Evolutionary conservation across 768 basidiomycete species (phyloP).

Genomic region (Mycena galericulata): DNA sequence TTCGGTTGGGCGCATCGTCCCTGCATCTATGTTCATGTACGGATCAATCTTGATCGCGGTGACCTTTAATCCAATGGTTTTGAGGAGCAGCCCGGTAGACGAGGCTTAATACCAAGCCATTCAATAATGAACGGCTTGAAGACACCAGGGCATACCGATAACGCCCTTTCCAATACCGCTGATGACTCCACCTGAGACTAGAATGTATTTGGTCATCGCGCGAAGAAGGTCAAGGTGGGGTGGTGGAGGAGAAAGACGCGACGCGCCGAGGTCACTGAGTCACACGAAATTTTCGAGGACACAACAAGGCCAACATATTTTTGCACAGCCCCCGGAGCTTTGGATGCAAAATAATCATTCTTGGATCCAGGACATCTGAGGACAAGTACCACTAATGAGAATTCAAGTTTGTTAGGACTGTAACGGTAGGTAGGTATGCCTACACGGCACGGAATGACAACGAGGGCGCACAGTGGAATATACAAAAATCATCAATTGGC

Average conservation of each 20-base stretch:
- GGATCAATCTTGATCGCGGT: constrained; percentile 99
- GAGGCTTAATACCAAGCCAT: constrained; percentile 77
- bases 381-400: too few species aligned
- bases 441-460: too few species aligned
- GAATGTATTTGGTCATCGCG: constrained; percentile 93
- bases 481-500: too few species aligned
- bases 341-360: too few species aligned
- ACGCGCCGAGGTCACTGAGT: constrained; percentile 26
- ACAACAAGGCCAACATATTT: constrained; percentile 6
- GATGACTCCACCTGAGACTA: constrained; percentile 97
- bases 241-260: constrained; percentile 19
- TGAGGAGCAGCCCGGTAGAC: constrained; percentile 94
- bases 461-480: too few species aligned
- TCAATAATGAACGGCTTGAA: constrained; percentile 34
- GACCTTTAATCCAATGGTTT: constrained; percentile 95
- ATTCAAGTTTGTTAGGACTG: not conserved
- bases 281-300: constrained; percentile 26
- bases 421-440: too few species aligned
- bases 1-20: constrained; percentile 98
- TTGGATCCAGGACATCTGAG: too few species aligned
- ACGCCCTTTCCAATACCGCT: constrained; percentile 99
- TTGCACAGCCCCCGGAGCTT: not conserved
- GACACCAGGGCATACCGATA: constrained; percentile 76
- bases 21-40: constrained; percentile 99
- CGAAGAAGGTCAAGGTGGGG: constrained; percentile 5